Percentiles rank a stretch among this genome's conserved stretches.
phyloP scores from a whole-genome alignment of 345 rosid species.

The Durio zibethinus region DNA sequence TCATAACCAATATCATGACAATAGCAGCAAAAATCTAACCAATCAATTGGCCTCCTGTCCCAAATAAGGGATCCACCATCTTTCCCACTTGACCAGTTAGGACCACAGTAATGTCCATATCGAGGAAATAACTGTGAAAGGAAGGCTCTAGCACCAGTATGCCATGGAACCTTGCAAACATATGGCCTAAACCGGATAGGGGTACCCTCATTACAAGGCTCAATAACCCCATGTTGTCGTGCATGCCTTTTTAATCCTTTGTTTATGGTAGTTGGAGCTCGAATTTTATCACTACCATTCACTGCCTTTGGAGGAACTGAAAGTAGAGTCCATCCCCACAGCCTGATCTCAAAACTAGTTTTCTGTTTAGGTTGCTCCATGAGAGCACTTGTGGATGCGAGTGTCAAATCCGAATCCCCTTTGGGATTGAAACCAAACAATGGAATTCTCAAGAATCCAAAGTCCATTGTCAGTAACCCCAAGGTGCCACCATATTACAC shows the following conservation, averaged over 20 bases:
- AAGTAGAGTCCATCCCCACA: slow-evolving; percentile 61
- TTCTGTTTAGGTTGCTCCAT: slow-evolving; percentile 38
- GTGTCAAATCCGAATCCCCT: slow-evolving; percentile 36
- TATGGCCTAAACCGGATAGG: slow-evolving; percentile 78
- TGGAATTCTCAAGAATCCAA: slow-evolving; percentile 39
- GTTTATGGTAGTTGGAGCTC: slow-evolving; percentile 57
- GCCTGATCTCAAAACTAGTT: slow-evolving; percentile 35
- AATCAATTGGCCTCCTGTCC: slow-evolving; percentile 94
- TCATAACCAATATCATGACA: slow-evolving; percentile 98
- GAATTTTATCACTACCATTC: slow-evolving; percentile 26
- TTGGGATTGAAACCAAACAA: slow-evolving; percentile 35
- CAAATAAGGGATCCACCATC: slow-evolving; percentile 73
- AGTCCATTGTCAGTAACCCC: slow-evolving; percentile 34
- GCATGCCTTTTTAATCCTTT: slow-evolving; percentile 55
- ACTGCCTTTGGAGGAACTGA: slow-evolving; percentile 56
- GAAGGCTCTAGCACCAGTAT: slow-evolving; percentile 78
- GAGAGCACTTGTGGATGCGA: slow-evolving; percentile 28
- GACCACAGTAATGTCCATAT: slow-evolving; percentile 96
- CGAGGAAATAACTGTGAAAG: slow-evolving; percentile 92
- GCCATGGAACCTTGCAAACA: slow-evolving; percentile 96
- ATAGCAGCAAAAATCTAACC: slow-evolving; percentile 96
- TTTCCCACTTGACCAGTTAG: slow-evolving; percentile 98
- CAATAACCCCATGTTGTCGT: slow-evolving; percentile 22
- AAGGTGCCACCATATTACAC: neutral
- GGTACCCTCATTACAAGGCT: slow-evolving; percentile 22